Evolutionary conservation across 164 flowering plant species (phyloP), one percentile per base, ranked within the genome.

Genomic region (Tinospora cordifolia): DNA sequence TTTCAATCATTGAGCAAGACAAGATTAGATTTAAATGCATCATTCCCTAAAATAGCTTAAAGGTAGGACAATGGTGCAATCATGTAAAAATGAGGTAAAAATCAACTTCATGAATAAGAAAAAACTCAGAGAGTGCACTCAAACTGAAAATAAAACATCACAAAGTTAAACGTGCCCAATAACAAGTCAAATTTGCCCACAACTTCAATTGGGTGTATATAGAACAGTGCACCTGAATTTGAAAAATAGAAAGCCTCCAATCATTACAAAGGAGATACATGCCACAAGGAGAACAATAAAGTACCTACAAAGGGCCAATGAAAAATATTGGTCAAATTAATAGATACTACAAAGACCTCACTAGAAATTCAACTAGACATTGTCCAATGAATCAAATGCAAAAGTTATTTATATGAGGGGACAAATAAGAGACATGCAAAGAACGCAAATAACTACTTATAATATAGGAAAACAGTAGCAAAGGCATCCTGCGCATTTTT

Each of bases 231-330:
- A 94, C 99, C 99, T 92, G 83, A 84, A 79, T 77, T 87, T 87
- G 83, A 77, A 94, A 85, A 94, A 90, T 70, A 94, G 81, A 67
- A 94, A 74, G 68, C 99, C 99, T 51, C 99, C 99, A 70, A 92
- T 84, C 60, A 92, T 36, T 38, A 92, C 95, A 79, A 94, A 92
- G 65, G 97, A 92, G 84, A 87, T 80, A 84, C 99, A 94, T 47
- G 96, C 92, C 40, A 78, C 81, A 66, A 90, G 80, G 65, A 94
- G 93, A 51, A 83, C 92, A 26, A 90, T 67, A 65, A 94, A 83
- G 71, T 84, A 84, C 89, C 99, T 94, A 82, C 40, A 82, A 73
- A 44, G 76, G 0, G 62, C 25, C 63, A 21, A 40, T 1, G 68
- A 17, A 30, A 65, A 75, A 38, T 60, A 54, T 65, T 69, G 71